Evolutionary conservation across 139 green algal genomes (phyloP).

Genomic region (Volvox africanus): DNA sequence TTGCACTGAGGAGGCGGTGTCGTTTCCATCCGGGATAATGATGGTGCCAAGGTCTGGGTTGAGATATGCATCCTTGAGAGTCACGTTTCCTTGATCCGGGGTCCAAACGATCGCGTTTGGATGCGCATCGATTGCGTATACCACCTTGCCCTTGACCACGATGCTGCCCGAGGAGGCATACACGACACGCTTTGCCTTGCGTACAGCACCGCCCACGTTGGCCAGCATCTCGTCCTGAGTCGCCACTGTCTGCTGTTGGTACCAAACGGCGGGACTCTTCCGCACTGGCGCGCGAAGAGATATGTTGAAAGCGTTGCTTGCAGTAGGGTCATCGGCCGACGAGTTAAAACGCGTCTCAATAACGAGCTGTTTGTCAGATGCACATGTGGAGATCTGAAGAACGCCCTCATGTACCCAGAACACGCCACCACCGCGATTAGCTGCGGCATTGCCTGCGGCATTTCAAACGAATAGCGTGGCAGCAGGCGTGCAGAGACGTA

Average conservation of each 20-base stretch:
- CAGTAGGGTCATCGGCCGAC: not conserved
- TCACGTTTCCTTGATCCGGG: not conserved
- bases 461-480: not conserved
- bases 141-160: not conserved
- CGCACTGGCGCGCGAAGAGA: not conserved
- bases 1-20: not conserved
- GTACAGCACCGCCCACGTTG: not conserved
- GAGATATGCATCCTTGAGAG: not conserved
- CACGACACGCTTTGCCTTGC: too few species aligned
- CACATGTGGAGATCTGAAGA: not conserved
- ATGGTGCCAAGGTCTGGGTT: not conserved
- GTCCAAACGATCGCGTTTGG: not conserved
- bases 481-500: not conserved
- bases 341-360: not conserved
- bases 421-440: not conserved
- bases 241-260: not conserved
- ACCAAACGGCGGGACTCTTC: not conserved
- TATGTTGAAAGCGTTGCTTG: not conserved
- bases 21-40: not conserved
- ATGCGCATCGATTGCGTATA: not conserved
- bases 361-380: not conserved
- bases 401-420: constrained; percentile 25
- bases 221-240: not conserved
- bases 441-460: constrained; percentile 3
- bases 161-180: too few species aligned